Evolutionary conservation across 1,284 basidiomycete genomes (phyloP).

Genomic region (Vanrija sp.): DNA sequence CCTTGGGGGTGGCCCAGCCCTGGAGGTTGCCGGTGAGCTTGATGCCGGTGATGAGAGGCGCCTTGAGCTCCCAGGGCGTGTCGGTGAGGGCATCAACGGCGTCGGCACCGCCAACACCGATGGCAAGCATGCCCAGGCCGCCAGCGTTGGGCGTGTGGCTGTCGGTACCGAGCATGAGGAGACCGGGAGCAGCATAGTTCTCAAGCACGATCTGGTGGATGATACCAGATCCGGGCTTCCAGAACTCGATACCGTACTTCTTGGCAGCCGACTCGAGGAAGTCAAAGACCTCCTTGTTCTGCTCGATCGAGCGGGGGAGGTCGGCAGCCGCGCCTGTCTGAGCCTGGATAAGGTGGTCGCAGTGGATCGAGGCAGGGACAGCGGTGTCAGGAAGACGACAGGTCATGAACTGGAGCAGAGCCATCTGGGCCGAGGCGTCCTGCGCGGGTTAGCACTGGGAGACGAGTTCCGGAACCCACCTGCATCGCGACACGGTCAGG

Average conservation of each 20-base stretch:
- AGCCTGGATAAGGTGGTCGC: slow-evolving; percentile 98
- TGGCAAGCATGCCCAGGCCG: slow-evolving; percentile 97
- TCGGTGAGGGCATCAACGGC: slow-evolving; percentile 98
- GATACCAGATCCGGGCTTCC: slow-evolving; percentile 98
- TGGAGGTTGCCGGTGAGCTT: slow-evolving; percentile 82
- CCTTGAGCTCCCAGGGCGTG: slow-evolving; percentile 97
- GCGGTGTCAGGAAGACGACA: slow-evolving; percentile 81
- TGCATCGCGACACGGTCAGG: slow-evolving; percentile 98
- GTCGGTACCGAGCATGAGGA: slow-evolving; percentile 99
- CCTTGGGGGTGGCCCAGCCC: slow-evolving; percentile 95
- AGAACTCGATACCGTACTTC: slow-evolving; percentile 99
- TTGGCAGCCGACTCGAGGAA: slow-evolving; percentile 97
- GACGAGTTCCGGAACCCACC: slow-evolving; percentile 30
- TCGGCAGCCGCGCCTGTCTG: slow-evolving; percentile 91
- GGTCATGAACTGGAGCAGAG: slow-evolving; percentile 98
- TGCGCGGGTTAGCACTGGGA: slow-evolving; percentile 1
- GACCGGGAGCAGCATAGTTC: slow-evolving; percentile 98
- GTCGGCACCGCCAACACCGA: slow-evolving; percentile 98
- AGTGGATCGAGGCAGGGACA: slow-evolving; percentile 90
- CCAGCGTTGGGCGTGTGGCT: slow-evolving; percentile 99
- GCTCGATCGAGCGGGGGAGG: slow-evolving; percentile 83
- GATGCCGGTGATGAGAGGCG: slow-evolving; percentile 84
- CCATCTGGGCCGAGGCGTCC: slow-evolving; percentile 93
- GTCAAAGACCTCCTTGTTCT: slow-evolving; percentile 99
- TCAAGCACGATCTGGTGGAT: slow-evolving; percentile 97